Percentiles rank a stretch among this genome's conserved stretches.
phyloP scores from a whole-genome alignment of 2,329 filamentous ascomycete genomes.

The Sclerotinia subarctica region DNA sequence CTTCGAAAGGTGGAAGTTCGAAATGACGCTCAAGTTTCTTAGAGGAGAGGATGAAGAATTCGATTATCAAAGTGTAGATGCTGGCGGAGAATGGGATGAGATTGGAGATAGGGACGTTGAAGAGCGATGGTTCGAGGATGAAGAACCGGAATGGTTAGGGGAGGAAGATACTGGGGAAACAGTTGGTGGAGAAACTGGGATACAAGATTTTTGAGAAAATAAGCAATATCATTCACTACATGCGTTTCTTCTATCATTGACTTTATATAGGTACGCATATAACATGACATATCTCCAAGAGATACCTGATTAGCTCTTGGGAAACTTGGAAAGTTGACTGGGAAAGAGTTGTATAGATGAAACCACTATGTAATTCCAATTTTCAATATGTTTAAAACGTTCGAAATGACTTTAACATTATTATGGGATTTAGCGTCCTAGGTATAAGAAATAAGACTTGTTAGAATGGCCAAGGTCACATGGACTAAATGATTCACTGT shows the following conservation, averaged over 20 bases:
- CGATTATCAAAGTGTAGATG: conserved; percentile 37
- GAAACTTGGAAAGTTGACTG: neutral
- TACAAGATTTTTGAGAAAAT: conserved; percentile 37
- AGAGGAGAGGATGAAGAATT: conserved; percentile 40
- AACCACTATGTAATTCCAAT: neutral
- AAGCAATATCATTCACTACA: neutral
- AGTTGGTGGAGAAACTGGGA: conserved; percentile 37
- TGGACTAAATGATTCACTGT: conserved; percentile 6
- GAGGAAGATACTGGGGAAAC: conserved; percentile 25
- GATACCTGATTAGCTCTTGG: neutral
- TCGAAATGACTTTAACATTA: neutral
- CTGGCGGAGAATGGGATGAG: conserved; percentile 37
- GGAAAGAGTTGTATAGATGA: neutral
- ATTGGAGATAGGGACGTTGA: conserved; percentile 38
- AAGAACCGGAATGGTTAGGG: conserved; percentile 37
- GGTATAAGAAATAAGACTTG: too few relatives aligned
- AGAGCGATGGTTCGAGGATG: conserved; percentile 40
- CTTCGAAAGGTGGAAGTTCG: conserved; percentile 38
- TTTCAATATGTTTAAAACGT: neutral
- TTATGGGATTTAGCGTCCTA: neutral
- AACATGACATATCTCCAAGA: neutral
- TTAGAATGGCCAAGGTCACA: too few relatives aligned
- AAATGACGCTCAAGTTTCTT: conserved; percentile 39
- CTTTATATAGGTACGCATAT: neutral
- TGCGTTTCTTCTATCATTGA: neutral